phyloP scores from a whole-genome alignment of 495 filamentous ascomycete genomes.

The Talaromyces borbonicus region DNA sequence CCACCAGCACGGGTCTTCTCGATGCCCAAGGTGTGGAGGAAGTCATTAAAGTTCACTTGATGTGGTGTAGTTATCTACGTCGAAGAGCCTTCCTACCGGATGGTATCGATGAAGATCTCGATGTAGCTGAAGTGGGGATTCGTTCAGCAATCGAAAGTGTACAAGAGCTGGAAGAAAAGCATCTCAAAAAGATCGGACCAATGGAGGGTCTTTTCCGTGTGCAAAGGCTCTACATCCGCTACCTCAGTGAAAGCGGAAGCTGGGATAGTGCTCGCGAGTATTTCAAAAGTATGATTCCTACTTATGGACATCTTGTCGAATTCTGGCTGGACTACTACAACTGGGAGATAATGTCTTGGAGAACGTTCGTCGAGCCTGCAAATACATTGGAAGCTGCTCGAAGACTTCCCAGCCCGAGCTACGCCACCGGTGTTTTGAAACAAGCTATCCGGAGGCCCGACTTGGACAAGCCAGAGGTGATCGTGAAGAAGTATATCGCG shows the following conservation, averaged over 20 bases:
- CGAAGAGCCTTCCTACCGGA: slow-evolving; percentile 67
- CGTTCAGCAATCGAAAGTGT: slow-evolving; percentile 75
- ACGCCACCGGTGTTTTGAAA: slow-evolving; percentile 63
- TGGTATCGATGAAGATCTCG: slow-evolving; percentile 78
- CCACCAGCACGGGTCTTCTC: slow-evolving; percentile 71
- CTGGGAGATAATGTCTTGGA: slow-evolving; percentile 76
- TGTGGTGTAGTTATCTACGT: slow-evolving; percentile 89
- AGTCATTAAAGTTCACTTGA: slow-evolving; percentile 76
- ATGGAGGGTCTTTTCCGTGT: slow-evolving; percentile 82
- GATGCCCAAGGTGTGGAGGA: slow-evolving; percentile 69
- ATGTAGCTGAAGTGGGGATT: slow-evolving; percentile 85
- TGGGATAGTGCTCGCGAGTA: slow-evolving; percentile 56
- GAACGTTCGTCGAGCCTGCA: slow-evolving; percentile 42
- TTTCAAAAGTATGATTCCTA: slow-evolving; percentile 60
- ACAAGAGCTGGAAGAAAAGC: slow-evolving; percentile 61
- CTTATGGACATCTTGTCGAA: slow-evolving; percentile 67
- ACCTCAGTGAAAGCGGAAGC: slow-evolving; percentile 66
- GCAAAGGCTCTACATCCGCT: slow-evolving; percentile 86
- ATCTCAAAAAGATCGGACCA: slow-evolving; percentile 66
- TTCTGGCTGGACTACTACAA: slow-evolving; percentile 89
- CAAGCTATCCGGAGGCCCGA: slow-evolving; percentile 57
- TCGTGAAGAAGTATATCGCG: slow-evolving; percentile 70
- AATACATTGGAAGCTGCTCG: slow-evolving; percentile 35
- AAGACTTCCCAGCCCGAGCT: slow-evolving; percentile 43
- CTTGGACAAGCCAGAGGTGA: slow-evolving; percentile 87